Percentiles rank a stretch among this genome's conserved stretches.
phyloP scores from a whole-genome alignment of 768 basidiomycete genomes.

The Tubosaeta sp. region DNA sequence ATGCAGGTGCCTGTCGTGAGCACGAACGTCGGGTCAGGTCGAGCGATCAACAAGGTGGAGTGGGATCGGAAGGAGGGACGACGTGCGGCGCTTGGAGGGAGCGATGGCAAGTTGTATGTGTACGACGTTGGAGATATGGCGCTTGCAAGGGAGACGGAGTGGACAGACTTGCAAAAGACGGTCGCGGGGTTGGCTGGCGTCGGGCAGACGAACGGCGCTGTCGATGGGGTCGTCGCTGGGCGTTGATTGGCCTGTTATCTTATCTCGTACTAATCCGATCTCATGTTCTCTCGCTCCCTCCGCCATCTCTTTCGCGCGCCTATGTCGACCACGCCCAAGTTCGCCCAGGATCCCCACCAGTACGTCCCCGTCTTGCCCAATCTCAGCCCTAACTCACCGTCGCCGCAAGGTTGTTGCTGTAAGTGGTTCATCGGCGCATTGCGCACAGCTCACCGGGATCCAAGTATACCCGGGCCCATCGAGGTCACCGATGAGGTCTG shows the following conservation, averaged over 20 bases:
- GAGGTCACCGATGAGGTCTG: slow-evolving; percentile 59
- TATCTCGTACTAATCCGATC: not conserved
- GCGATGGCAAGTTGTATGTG: slow-evolving; percentile 88
- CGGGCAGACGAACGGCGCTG: slow-evolving; percentile 37
- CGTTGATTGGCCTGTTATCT: slow-evolving; percentile 20
- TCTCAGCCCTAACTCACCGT: slow-evolving; percentile 21
- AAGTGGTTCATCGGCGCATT: slow-evolving; percentile 1
- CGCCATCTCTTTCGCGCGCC: not conserved
- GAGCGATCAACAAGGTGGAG: slow-evolving; percentile 90
- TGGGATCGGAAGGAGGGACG: slow-evolving; percentile 95
- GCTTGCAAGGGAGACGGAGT: slow-evolving; percentile 85
- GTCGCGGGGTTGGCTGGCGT: slow-evolving; percentile 64
- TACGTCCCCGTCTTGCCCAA: slow-evolving; percentile 26
- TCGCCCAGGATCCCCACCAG: slow-evolving; percentile 45
- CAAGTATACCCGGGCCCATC: slow-evolving; percentile 61
- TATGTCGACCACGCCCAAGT: slow-evolving; percentile 20
- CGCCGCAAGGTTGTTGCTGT: slow-evolving; percentile 47
- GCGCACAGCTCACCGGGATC: not conserved
- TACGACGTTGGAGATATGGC: slow-evolving; percentile 95
- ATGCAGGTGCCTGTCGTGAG: slow-evolving; percentile 87
- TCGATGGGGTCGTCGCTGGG: slow-evolving; percentile 31
- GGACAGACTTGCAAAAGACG: slow-evolving; percentile 89
- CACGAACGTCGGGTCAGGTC: slow-evolving; percentile 69
- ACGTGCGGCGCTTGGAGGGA: slow-evolving; percentile 84
- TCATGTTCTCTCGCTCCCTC: slow-evolving; percentile 2